Evolutionary conservation across 805 yeast species (phyloP).

Genomic region (Lachancea waltii): DNA sequence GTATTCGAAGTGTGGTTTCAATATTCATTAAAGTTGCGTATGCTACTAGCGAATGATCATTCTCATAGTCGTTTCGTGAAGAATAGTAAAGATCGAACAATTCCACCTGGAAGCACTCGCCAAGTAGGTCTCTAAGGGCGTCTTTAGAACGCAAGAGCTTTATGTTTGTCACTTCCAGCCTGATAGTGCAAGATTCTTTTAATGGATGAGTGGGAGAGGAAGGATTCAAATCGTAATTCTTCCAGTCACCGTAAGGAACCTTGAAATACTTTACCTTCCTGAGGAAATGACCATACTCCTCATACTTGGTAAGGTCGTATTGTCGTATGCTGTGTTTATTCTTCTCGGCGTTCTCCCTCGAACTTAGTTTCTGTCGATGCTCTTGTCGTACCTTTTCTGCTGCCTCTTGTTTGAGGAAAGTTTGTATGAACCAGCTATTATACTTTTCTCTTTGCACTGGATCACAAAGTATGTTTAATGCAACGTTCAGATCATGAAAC

Average conservation of each 20-base stretch:
- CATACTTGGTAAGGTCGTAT: conserved; percentile 11
- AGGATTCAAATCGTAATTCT: conserved; percentile 6
- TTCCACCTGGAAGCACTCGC: conserved; percentile 3
- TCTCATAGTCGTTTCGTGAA: conserved; percentile 14
- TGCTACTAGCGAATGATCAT: conserved; percentile 13
- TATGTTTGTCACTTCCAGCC: conserved; percentile 14
- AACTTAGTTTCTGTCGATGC: conserved; percentile 4
- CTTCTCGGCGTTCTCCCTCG: conserved; percentile 1
- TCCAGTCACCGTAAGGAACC: conserved; percentile 26
- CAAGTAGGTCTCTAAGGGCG: conserved; percentile 3
- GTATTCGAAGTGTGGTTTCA: conserved; percentile 9
- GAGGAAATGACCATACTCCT: conserved; percentile 23
- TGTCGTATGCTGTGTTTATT: background rate
- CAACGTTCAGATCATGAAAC: conserved; percentile 26
- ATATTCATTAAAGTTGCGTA: conserved; percentile 15
- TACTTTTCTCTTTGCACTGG: conserved; percentile 14
- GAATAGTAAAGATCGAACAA: conserved; percentile 19
- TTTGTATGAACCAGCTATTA: conserved; percentile 18
- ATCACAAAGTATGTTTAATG: conserved; percentile 23
- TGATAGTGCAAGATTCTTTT: conserved; percentile 17
- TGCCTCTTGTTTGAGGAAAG: background rate
- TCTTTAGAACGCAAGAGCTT: conserved; percentile 5
- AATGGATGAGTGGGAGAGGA: conserved; percentile 4
- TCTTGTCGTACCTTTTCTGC: conserved; percentile 1
- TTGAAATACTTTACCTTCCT: conserved; percentile 26